phyloP scores from a whole-genome alignment of 1,139 yeast species.

The Petasospora rhodanensis region DNA sequence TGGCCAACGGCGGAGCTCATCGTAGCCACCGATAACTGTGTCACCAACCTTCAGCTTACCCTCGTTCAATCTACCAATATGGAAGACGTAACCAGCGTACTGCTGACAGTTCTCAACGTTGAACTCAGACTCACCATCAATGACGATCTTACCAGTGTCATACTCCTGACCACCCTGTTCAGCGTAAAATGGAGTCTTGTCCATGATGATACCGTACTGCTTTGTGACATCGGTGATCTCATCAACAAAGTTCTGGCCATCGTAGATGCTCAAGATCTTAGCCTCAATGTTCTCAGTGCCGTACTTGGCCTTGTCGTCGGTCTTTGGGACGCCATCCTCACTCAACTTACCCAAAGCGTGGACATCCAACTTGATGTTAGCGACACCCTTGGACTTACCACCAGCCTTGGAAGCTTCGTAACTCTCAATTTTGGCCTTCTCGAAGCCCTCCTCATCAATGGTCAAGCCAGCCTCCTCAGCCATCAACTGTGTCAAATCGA shows the following conservation, averaged over 20 bases:
- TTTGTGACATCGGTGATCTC: constrained; percentile 40
- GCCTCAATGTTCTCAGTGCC: constrained; percentile 61
- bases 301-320: constrained; percentile 77
- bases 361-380: constrained; percentile 77
- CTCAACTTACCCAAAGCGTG: constrained; percentile 73
- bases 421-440: constrained; percentile 80
- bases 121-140: constrained; percentile 85
- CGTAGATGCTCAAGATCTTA: constrained; percentile 64
- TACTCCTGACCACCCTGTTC: constrained; percentile 99
- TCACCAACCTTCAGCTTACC: constrained; percentile 69
- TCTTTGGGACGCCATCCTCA: constrained; percentile 63
- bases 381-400: constrained; percentile 57
- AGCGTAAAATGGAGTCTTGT: constrained; percentile 92
- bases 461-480: constrained; percentile 97
- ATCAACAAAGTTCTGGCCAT: constrained; percentile 57
- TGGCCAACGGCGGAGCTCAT: constrained; percentile 94
- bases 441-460: constrained; percentile 89
- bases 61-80: constrained; percentile 80
- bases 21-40: constrained; percentile 78
- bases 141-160: constrained; percentile 88
- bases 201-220: constrained; percentile 76
- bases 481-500: constrained; percentile 94
- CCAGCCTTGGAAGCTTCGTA: constrained; percentile 94
- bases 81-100: constrained; percentile 93
- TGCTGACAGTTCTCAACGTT: constrained; percentile 86